Evolutionary conservation across 2,329 filamentous ascomycete species (phyloP).

Genomic region (Aspergillus pseudoterreus): DNA sequence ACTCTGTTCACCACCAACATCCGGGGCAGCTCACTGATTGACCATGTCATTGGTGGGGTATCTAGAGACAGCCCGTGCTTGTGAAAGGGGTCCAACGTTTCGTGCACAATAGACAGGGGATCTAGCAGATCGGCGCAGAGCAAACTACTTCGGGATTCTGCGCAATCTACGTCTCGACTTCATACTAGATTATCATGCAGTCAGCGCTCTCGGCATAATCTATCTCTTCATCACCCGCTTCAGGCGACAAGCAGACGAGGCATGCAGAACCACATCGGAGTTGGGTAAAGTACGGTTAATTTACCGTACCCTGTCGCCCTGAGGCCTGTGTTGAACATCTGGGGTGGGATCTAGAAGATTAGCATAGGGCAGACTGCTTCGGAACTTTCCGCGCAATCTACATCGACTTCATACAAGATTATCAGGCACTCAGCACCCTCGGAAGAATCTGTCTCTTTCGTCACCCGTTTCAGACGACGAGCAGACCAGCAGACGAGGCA

Average conservation of each 20-base stretch:
- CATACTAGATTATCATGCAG: background rate
- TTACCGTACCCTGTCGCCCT: background rate
- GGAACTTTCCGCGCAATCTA: background rate
- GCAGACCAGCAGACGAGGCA: background rate
- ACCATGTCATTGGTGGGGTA: background rate
- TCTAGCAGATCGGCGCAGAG: background rate
- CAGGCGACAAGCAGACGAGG: background rate
- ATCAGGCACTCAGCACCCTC: background rate
- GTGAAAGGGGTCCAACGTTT: background rate
- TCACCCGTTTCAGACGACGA: background rate
- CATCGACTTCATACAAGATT: background rate
- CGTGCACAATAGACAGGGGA: background rate
- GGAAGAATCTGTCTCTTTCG: background rate
- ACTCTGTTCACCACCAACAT: background rate
- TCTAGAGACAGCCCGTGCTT: background rate
- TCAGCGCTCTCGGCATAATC: background rate
- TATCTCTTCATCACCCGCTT: background rate
- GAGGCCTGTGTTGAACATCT: background rate
- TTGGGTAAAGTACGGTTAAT: background rate
- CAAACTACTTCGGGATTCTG: background rate
- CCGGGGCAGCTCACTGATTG: background rate
- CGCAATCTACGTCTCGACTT: background rate
- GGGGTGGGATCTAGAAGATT: background rate
- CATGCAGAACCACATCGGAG: background rate
- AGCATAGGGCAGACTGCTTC: background rate